These are phyloP conservation scores for Ailanthus altissimus DNA, from an alignment of 345 rosid genomes.

Conservation along the genomic window DNA sequence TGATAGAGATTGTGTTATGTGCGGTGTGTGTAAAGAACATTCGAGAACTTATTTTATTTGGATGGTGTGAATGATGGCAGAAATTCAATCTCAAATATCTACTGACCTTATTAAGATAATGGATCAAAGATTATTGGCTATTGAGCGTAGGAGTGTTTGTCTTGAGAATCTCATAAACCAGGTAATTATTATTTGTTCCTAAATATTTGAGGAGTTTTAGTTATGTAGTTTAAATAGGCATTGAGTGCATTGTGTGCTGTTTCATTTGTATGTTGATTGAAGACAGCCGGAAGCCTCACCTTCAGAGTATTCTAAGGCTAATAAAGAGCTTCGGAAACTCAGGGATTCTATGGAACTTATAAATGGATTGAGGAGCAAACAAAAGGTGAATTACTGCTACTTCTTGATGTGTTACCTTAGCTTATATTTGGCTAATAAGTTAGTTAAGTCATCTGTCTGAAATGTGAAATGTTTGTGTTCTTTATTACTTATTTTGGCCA, in stretches of 20 bases:
- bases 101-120: slow-evolving; percentile 73
- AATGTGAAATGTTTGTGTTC: too few relatives aligned
- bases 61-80: slow-evolving; percentile 31
- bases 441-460: slow-evolving; percentile 1
- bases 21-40: too few relatives aligned
- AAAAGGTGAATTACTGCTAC: slow-evolving; percentile 51
- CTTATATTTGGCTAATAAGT: background rate
- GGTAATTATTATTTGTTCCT: slow-evolving; percentile 35
- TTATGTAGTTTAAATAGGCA: background rate
- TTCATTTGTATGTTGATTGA: slow-evolving; percentile 42
- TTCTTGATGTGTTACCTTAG: background rate
- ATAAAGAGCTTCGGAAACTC: slow-evolving; percentile 86
- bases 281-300: slow-evolving; percentile 93
- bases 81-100: slow-evolving; percentile 56
- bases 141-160: slow-evolving; percentile 56
- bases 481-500: slow-evolving; percentile 5
- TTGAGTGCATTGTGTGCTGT: slow-evolving; percentile 18
- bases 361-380: slow-evolving; percentile 59
- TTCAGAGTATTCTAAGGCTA: slow-evolving; percentile 71
- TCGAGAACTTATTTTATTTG: background rate
- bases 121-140: slow-evolving; percentile 69
- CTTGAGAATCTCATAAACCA: slow-evolving; percentile 67
- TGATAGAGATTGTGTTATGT: too few relatives aligned
- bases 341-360: slow-evolving; percentile 77
- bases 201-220: background rate